Percentiles rank a stretch among this genome's conserved stretches.
Evolutionary conservation across 108 stramenopile genomes (phyloP).

Genomic region (Pseudonitzschia delicatissima): DNA sequence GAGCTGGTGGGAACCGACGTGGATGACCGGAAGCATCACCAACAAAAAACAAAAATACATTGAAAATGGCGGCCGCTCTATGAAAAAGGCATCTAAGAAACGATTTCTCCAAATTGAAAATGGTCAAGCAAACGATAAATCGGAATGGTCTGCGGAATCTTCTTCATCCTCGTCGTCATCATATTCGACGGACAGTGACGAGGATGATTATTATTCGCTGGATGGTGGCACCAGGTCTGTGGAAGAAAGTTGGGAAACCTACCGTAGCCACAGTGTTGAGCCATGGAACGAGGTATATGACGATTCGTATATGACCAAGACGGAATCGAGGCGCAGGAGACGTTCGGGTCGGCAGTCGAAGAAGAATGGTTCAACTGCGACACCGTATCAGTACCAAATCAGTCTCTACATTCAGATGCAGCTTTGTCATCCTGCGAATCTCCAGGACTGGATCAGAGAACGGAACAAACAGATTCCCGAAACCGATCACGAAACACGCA

Average conservation of each 20-base stretch:
- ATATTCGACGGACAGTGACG: constrained; percentile 9
- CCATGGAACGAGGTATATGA: neutral
- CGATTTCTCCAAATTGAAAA: neutral
- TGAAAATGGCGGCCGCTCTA: neutral
- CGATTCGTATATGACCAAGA: constrained; percentile 14
- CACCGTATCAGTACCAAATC: constrained; percentile 74
- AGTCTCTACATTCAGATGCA: constrained; percentile 93
- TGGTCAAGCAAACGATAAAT: neutral
- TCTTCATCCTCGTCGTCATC: neutral
- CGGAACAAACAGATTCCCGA: constrained; percentile 54
- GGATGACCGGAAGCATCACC: constrained; percentile 69
- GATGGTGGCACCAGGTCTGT: neutral
- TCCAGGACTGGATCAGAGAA: constrained; percentile 85
- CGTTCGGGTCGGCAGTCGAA: neutral
- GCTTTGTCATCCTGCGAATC: constrained; percentile 76
- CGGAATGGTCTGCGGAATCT: neutral
- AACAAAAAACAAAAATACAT: constrained; percentile 4
- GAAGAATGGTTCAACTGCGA: neutral
- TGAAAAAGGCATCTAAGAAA: constrained; percentile 2
- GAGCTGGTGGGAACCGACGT: constrained; percentile 88
- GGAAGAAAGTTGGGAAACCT: neutral
- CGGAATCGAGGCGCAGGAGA: neutral
- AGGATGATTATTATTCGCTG: neutral
- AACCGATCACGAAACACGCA: constrained; percentile 33
- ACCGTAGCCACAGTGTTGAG: neutral